Base-by-base conservation (phyloP, 106 monocot species). In the Dactylorhiza incarnata region DNA sequence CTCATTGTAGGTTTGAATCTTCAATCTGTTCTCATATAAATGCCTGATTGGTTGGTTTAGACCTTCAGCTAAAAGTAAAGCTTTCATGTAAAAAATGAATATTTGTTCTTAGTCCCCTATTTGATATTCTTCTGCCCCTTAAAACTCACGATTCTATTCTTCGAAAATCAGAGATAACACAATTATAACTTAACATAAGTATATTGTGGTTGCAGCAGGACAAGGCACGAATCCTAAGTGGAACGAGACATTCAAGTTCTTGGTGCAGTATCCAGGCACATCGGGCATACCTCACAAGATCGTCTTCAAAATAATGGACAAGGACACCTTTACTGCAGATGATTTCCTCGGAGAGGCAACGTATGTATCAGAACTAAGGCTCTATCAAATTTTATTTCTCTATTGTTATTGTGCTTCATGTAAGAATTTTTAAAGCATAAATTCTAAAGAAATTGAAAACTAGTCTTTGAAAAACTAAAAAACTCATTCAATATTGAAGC, bases 191-290 rank as follows among this genome's bases (percentile, higher is more conserved):
- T 23, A 9, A 5, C 24, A 49, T 8, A 45, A 16, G 48, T 19
- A 56, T 62, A 49, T 29, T 25, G n/a, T 71, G 50, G 67, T 65
- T 62, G 66, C 48, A 75, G 79, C 86, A 95, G 95, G 73, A 17
- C 71, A 86, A 85, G 95, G 92, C 14, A 86, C 49, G 19, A 89
- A 82, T 44, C 93, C 93, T 3, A 66, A 50, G 26, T 96, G 95
- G 95, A 92, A 95, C 25, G 88, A 95, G 78, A 82, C 78, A 66
- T 84, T 95, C 66, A 86, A 76, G 74, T 95, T 95, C 78, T 44
- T 46, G 47, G 92, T 87, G 65, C 83, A 92, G 19, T 79, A 83
- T 43, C 19, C 79, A 1, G 80, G 62, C 49, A 24, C 72, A 10
- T 48, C 70, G 9, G 62, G 79, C 48, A 49, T 16, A 43, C 86